phyloP scores from a whole-genome alignment of 257 asterid species.

The Solanum paucissectum region DNA sequence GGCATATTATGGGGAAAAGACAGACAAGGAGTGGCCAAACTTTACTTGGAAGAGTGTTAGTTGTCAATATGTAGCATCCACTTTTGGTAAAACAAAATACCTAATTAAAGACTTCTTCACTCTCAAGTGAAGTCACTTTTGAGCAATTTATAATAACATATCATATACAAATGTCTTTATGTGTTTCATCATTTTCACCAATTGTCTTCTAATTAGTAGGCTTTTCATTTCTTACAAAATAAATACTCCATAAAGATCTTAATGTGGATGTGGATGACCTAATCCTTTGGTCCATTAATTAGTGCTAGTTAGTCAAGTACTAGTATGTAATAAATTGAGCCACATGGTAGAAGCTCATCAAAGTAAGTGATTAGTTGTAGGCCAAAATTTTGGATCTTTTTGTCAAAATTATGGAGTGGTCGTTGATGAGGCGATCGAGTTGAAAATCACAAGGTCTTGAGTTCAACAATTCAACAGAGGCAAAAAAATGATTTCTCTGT shows the following conservation, averaged over 20 bases:
- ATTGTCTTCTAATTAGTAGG: background rate
- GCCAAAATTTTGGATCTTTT: background rate
- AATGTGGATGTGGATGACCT: background rate
- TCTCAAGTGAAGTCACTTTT: constrained; percentile 2
- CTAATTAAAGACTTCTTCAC: constrained; percentile 1
- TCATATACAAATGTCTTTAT: background rate
- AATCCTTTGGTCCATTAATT: background rate
- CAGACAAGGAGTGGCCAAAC: constrained; percentile 1
- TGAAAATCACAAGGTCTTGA: background rate
- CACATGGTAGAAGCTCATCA: background rate
- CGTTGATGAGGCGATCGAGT: background rate
- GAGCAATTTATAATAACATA: background rate
- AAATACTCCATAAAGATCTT: too few species aligned
- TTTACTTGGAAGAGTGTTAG: background rate
- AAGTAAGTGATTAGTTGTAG: background rate
- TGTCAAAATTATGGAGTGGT: background rate
- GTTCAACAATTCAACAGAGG: background rate
- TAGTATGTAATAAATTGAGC: background rate
- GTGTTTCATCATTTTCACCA: background rate
- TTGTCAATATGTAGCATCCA: background rate
- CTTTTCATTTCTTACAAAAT: background rate
- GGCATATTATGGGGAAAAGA: background rate
- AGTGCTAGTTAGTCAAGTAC: background rate
- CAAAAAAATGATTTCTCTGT: background rate
- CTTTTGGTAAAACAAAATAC: background rate